These are phyloP conservation scores for Aspergillus sp. DNA, from an alignment of 2,329 filamentous ascomycete genomes.

Conservation along the genomic window DNA sequence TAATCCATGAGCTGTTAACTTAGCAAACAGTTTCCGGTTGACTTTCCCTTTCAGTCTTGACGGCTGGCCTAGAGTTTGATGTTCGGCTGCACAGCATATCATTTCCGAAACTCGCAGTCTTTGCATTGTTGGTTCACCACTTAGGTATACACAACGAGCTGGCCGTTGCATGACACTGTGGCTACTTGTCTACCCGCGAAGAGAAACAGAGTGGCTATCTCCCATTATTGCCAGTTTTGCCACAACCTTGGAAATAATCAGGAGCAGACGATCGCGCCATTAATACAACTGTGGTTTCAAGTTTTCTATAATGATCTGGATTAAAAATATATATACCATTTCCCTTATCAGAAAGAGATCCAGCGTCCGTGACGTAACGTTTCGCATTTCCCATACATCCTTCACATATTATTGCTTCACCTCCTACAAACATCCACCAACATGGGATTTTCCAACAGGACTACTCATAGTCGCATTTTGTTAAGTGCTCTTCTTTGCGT, in stretches of 20 bases:
- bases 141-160: not conserved
- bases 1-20: not conserved
- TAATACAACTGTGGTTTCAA: not conserved
- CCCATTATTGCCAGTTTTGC: not conserved
- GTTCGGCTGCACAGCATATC: not conserved
- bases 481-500: constrained; percentile 49
- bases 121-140: not conserved
- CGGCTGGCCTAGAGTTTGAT: not conserved
- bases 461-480: not conserved
- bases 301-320: not conserved
- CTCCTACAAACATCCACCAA: not conserved
- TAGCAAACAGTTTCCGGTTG: not conserved
- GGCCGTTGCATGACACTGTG: not conserved
- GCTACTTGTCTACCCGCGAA: not conserved
- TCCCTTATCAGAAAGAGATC: not conserved
- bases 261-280: not conserved
- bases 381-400: constrained; percentile 1
- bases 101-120: not conserved
- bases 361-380: not conserved
- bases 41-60: not conserved
- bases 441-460: not conserved
- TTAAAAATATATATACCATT: not conserved
- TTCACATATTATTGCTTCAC: not conserved
- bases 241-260: not conserved
- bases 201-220: not conserved